Evolutionary conservation across 163 green algal genomes (phyloP).

Genomic region (Scenedesmus sp.): DNA sequence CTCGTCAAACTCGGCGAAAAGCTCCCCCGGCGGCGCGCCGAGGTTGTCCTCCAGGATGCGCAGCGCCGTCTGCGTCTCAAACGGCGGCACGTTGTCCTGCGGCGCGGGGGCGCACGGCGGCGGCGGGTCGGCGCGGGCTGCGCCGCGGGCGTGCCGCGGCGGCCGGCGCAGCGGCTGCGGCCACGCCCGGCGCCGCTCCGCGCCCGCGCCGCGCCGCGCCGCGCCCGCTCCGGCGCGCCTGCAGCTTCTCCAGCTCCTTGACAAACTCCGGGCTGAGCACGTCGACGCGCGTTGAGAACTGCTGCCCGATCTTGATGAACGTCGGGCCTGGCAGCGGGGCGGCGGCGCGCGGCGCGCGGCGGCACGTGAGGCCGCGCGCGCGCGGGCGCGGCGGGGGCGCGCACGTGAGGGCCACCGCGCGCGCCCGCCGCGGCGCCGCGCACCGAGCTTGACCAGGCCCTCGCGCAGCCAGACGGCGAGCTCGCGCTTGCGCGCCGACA

Average conservation of each 20-base stretch:
- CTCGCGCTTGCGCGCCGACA: slow-evolving; percentile 67
- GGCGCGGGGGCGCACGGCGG: not conserved
- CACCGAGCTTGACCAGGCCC: slow-evolving; percentile 92
- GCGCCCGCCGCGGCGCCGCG: not conserved
- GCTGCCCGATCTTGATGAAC: slow-evolving; percentile 99
- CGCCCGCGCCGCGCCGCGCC: not conserved
- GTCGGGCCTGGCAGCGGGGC: slow-evolving; percentile 5
- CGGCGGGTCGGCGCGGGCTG: too few species aligned
- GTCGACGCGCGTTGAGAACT: slow-evolving; percentile 98
- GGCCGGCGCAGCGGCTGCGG: not conserved
- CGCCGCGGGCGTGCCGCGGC: too few species aligned
- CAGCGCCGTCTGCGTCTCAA: slow-evolving; percentile 76
- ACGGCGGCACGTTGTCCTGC: slow-evolving; percentile 94
- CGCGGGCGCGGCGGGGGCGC: too few species aligned
- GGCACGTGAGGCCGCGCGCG: not conserved
- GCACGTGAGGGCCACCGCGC: not conserved
- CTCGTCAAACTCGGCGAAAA: slow-evolving; percentile 91
- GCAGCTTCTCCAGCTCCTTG: slow-evolving; percentile 96
- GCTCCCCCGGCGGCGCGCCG: slow-evolving; percentile 66
- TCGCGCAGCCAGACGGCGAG: slow-evolving; percentile 94
- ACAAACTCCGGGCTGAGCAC: slow-evolving; percentile 96
- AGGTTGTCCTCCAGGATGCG: slow-evolving; percentile 83
- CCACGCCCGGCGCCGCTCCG: not conserved
- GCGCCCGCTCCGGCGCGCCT: slow-evolving; percentile 55
- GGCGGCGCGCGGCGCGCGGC: not conserved